Conservation (phyloP, 2,329 filamentous ascomycete species). For the Pseudogymnoascus verrucosus region DNA sequence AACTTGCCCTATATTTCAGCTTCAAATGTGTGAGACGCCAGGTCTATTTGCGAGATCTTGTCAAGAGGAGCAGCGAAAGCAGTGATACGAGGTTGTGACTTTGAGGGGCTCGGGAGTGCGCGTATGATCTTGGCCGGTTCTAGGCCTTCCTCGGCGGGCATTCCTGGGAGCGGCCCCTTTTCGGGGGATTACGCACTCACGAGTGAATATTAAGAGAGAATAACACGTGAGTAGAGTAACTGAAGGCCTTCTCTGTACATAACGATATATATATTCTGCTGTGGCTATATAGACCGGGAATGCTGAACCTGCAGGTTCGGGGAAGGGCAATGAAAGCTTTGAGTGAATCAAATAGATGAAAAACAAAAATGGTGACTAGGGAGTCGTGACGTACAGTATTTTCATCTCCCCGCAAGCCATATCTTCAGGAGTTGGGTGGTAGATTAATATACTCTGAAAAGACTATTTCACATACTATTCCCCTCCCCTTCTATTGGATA, state of each 20-base stretch:
- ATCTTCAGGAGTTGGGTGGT: not conserved
- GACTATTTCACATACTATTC: not conserved
- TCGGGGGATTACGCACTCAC: not conserved
- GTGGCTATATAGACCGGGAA: not conserved
- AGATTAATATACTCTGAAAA: not conserved
- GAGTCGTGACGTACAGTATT: conserved; percentile 5
- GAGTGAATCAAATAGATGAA: not conserved
- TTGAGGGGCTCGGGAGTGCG: not conserved
- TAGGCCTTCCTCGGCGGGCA: not conserved
- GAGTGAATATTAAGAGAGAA: not conserved
- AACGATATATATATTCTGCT: not conserved
- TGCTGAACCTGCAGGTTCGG: not conserved
- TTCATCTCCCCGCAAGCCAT: not conserved
- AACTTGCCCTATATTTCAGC: not conserved
- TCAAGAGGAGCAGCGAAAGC: not conserved
- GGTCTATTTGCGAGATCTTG: not conserved
- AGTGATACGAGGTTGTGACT: not conserved
- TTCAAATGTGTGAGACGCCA: not conserved
- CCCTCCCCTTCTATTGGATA: not conserved
- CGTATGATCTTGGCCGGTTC: not conserved
- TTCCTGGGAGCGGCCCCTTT: not conserved
- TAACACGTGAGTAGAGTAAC: not conserved
- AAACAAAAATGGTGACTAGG: conserved; percentile 2
- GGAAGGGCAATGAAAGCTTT: not conserved
- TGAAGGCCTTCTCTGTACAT: not conserved